Evolutionary conservation across 2,329 filamentous ascomycete genomes (phyloP).

Genomic region (Arthrobotrys sinensis): DNA sequence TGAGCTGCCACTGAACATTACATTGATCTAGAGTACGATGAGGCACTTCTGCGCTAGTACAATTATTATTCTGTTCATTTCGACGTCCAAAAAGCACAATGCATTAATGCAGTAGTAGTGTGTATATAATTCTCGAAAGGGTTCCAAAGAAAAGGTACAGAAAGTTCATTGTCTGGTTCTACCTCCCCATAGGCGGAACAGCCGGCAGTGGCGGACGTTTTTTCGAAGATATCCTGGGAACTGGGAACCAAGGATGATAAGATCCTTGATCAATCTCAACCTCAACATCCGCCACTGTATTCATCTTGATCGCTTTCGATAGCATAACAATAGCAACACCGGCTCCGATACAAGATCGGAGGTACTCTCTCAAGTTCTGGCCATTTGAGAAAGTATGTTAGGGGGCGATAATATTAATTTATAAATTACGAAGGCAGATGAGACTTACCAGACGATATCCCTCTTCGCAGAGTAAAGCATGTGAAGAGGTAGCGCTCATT

Average conservation of each 20-base stretch:
- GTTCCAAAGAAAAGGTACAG: background rate
- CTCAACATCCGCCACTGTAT: conserved; percentile 62
- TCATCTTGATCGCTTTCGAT: conserved; percentile 72
- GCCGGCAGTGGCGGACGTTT: conserved; percentile 50
- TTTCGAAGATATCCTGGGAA: conserved; percentile 62
- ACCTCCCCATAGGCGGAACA: conserved; percentile 32
- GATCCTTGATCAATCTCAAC: conserved; percentile 63
- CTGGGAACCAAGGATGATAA: conserved; percentile 64
- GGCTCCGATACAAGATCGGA: conserved; percentile 80
- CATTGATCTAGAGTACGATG: background rate
- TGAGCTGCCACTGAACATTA: background rate
- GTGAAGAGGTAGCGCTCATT: conserved; percentile 72
- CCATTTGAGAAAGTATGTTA: background rate
- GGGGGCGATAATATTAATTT: background rate
- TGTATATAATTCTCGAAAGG: background rate
- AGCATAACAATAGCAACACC: conserved; percentile 76
- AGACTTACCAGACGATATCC: conserved; percentile 74
- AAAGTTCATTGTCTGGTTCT: conserved; percentile 10
- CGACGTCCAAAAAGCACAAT: conserved; percentile 2
- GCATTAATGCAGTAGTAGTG: background rate
- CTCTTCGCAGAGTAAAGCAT: conserved; percentile 73
- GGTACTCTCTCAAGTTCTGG: conserved; percentile 64
- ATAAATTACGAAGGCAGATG: conserved; percentile 69
- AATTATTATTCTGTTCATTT: background rate
- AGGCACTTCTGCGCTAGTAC: no score